Evolutionary conservation across 257 asterid genomes (phyloP).

Genomic region (Scutellaria galericulata): DNA sequence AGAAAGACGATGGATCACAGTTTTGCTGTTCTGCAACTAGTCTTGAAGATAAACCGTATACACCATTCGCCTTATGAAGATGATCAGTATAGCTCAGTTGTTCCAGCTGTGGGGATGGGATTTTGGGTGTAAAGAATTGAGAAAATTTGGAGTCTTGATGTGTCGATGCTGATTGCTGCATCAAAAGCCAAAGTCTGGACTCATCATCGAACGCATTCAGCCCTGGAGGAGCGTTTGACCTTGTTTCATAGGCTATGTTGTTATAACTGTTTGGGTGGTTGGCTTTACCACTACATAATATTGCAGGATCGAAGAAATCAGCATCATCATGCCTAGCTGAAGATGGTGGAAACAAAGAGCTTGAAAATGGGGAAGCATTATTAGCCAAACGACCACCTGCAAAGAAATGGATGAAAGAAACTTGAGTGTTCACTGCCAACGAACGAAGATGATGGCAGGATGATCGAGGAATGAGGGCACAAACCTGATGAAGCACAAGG

Average conservation of each 20-base stretch:
- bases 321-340: constrained; percentile 46
- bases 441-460: background rate
- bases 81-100: constrained; percentile 44
- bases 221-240: constrained; percentile 43
- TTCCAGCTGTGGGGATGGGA: constrained; percentile 52
- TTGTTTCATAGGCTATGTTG: constrained; percentile 41
- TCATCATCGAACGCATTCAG: constrained; percentile 56
- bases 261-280: constrained; percentile 47
- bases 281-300: constrained; percentile 47
- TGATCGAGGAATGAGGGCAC: constrained; percentile 21
- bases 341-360: constrained; percentile 46
- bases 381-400: constrained; percentile 62
- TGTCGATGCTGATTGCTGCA: constrained; percentile 60
- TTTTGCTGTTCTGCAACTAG: constrained; percentile 51
- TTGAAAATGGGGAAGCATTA: constrained; percentile 48
- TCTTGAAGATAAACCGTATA: constrained; percentile 59
- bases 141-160: constrained; percentile 54
- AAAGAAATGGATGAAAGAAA: constrained; percentile 2
- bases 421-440: background rate
- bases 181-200: constrained; percentile 65
- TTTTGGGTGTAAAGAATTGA: constrained; percentile 54
- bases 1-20: constrained; percentile 47
- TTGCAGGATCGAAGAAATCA: constrained; percentile 64
- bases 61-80: constrained; percentile 40
- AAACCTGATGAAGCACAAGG: constrained; percentile 63